These are phyloP conservation scores for Fusarium siculi DNA, from an alignment of 2,329 filamentous ascomycete species.

Conservation along the genomic window DNA sequence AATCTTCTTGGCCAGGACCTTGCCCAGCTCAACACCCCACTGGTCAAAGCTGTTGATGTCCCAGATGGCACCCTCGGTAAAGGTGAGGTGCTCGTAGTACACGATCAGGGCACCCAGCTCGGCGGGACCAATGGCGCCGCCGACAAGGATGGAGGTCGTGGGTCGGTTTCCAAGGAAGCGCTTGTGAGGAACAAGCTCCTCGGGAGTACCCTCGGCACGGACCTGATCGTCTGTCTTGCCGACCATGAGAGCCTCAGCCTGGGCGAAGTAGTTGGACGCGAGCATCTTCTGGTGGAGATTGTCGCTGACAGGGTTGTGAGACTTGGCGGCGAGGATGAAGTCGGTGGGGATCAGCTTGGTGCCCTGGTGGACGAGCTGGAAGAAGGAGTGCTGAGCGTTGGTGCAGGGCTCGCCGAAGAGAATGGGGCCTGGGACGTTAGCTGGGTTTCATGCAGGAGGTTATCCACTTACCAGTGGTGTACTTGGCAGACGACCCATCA, in stretches of 20 bases:
- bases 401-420: constrained; percentile 98
- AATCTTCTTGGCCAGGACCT: constrained; percentile 94
- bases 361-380: constrained; percentile 98
- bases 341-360: constrained; percentile 99
- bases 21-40: constrained; percentile 99
- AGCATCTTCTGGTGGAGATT: constrained; percentile 98
- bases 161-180: constrained; percentile 98
- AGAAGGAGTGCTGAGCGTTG: constrained; percentile 99
- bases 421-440: constrained; percentile 71
- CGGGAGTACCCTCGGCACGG: constrained; percentile 77
- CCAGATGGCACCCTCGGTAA: constrained; percentile 97
- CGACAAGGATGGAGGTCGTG: constrained; percentile 90
- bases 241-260: constrained; percentile 90
- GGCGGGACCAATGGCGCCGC: constrained; percentile 91
- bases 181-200: constrained; percentile 93
- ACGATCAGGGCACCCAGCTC: constrained; percentile 95
- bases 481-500: constrained; percentile 91
- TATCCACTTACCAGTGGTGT: constrained; percentile 78
- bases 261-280: constrained; percentile 90
- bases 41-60: constrained; percentile 99
- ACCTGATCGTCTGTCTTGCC: constrained; percentile 87
- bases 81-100: constrained; percentile 99
- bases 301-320: constrained; percentile 92
- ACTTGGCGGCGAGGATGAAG: constrained; percentile 96
- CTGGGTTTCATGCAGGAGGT: background rate